Evolutionary conservation across 441 rosid species (phyloP), one percentile per base, ranked within the genome.

Genomic region (Omphalea diandra): DNA sequence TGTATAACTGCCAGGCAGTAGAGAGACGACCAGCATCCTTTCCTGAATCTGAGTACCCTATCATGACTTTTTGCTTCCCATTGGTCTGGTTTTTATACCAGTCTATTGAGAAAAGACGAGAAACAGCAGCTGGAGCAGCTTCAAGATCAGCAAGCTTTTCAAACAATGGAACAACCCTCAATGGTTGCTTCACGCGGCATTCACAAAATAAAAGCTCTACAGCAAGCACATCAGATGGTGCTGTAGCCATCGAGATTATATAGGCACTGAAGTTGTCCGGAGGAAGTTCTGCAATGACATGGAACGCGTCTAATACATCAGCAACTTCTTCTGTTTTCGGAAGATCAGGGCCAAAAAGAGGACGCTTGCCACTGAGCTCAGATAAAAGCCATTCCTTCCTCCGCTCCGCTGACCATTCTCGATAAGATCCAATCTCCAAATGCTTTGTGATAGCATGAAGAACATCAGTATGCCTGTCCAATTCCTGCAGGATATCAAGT

Each of bases 161-260:
- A 75, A 94, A 92, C 68, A 95, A 83, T 0, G 99, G 99, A 64
- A 94, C 98, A 70, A 95, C 99, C 79, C 99, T 84, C 60, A 95
- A 77, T 22, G 99, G 98, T 47, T 75, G 84, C 72, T 85, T 87
- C 73, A 92, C 93, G 7, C 72, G 97, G 77, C 99, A 90, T 59
- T 94, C 99, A 0, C 99, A 93, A 50, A 92, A 98, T 67, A 94
- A 77, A 64, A 94, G 94, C 87, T 94, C 98, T 31, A 94, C 98
- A 6, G 95, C 98, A 66, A 94, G 89, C 59, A 92, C 98, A 82
- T 94, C 99, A 38, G 96, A 89, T 41, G 97, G 83, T 0, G 99
- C 81, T 24, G 99, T 94, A 50, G 99, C 99, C 99, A 94, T 94
- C 1, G 99, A 94, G 73, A 94, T 94, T 67, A 94, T 94, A 73